Base-by-base conservation (phyloP, 352 stramenopile species). In the Phytophthora sojae region DNA sequence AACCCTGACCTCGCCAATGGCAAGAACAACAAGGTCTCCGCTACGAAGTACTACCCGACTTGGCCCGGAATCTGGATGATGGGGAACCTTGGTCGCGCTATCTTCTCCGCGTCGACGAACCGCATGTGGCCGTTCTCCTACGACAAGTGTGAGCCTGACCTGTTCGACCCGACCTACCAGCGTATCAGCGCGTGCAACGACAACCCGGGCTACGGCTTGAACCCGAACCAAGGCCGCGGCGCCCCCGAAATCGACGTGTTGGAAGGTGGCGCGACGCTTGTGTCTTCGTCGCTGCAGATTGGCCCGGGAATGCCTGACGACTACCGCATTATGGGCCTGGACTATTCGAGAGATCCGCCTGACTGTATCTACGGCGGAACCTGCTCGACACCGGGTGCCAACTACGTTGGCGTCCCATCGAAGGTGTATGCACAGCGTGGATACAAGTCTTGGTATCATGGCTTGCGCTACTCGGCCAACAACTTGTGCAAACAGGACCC, bases 111-210 rank as follows among this genome's bases (percentile, higher is more conserved):
- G 0, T 96, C 83, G 0, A 97, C 91, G 9, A 95, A 96, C 70
- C 93, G 94, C 66, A 90, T 98, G 61, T 99, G 96, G 96, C 96
- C 96, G 1, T 99, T 92, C 86, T 97, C 83, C 56, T 98, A 97
- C 75, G 75, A 98, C 63, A 77, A 75, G n/a, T 99, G 95, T 59
- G 71, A 98, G 65, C 49, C 69, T 0, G 67, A 79, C 17, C 49
- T 79, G 1, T 84, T 83, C 29, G 58, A 75, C 0, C 73, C 76
- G 4, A 68, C n/a, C 14, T 81, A 80, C 55, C 79, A 89, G 63
- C 68, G 74, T 2, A 86, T 85, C 32, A 85, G 73, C 12, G 96
- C 87, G 2, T 99, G 96, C 67, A 93, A 98, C 70, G 49, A 69
- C 14, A 82, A 87, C 59, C 93, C 96, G 44, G 93, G 98, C 58